Percentiles rank a stretch among this genome's conserved stretches.
Evolutionary conservation across 2,329 filamentous ascomycete genomes (phyloP).

Genomic region (Trichoderma simmonsii): DNA sequence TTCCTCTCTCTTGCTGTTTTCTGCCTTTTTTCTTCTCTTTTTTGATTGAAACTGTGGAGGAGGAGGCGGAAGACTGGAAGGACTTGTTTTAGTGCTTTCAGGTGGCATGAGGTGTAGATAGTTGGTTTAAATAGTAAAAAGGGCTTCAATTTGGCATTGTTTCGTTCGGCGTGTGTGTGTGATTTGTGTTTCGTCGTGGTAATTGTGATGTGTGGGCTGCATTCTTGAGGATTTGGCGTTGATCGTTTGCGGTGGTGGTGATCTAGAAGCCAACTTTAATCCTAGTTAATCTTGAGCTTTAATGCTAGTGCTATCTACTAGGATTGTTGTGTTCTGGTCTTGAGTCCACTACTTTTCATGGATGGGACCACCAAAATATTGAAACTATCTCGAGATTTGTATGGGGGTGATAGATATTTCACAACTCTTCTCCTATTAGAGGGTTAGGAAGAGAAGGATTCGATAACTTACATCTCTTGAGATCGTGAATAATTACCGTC

Average conservation of each 20-base stretch:
- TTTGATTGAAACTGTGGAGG: not conserved
- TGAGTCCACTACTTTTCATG: not conserved
- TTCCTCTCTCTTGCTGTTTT: not conserved
- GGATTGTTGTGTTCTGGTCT: not conserved
- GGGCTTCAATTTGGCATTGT: not conserved
- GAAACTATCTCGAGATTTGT: not conserved
- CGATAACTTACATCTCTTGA: too few relatives aligned
- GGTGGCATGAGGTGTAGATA: constrained; percentile 1
- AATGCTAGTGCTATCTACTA: not conserved
- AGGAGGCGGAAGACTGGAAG: not conserved
- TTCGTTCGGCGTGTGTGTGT: not conserved
- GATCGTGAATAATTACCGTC: too few relatives aligned
- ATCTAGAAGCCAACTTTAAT: not conserved
- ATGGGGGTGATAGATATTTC: not conserved
- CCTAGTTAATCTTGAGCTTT: not conserved
- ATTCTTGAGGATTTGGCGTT: not conserved
- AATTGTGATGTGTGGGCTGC: not conserved
- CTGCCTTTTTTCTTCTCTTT: not conserved
- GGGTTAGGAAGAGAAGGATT: not conserved
- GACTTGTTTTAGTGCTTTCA: not conserved
- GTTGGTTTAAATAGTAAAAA: not conserved
- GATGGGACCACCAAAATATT: not conserved
- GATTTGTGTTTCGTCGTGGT: not conserved
- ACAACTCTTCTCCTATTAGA: not conserved
- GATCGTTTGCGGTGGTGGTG: not conserved